Percentiles rank a stretch among this genome's conserved stretches.
Conservation (phyloP, 257 asterid species). For the Echites panduratus region DNA sequence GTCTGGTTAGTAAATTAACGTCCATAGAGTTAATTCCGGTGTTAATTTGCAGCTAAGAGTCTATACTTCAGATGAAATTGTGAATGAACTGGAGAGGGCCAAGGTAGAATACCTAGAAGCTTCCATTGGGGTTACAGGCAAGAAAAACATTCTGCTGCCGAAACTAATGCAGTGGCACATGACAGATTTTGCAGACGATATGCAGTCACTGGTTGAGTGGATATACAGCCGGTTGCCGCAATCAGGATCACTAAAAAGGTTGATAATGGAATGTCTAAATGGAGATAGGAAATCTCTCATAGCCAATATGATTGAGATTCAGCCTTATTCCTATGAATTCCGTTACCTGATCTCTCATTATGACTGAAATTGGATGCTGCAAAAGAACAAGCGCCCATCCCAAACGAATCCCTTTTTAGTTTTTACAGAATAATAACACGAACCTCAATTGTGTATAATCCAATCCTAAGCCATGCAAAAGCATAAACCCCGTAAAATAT, state of each 20-base stretch:
- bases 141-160: slow-evolving; percentile 69
- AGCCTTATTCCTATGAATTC: slow-evolving; percentile 65
- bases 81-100: slow-evolving; percentile 81
- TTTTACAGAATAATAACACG: not conserved
- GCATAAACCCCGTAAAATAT: too few species aligned
- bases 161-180: slow-evolving; percentile 77
- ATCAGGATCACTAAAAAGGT: slow-evolving; percentile 56
- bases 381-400: not conserved
- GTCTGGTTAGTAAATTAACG: too few species aligned
- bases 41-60: slow-evolving; percentile 62
- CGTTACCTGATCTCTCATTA: slow-evolving; percentile 65
- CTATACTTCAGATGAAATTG: slow-evolving; percentile 60
- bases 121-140: slow-evolving; percentile 68
- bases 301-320: slow-evolving; percentile 57
- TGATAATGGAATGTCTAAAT: slow-evolving; percentile 68
- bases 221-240: slow-evolving; percentile 81
- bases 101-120: slow-evolving; percentile 89
- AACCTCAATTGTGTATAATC: not conserved
- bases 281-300: slow-evolving; percentile 50
- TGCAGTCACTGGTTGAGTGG: slow-evolving; percentile 89
- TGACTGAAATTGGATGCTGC: not conserved
- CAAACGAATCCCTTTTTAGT: not conserved
- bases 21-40: too few species aligned
- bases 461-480: not conserved
- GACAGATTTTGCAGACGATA: slow-evolving; percentile 87